A percentile compares a stretch with the other conserved stretches of the same genome.
Conservation (phyloP, 78 protist species). For the Protostelium mycophagum region DNA sequence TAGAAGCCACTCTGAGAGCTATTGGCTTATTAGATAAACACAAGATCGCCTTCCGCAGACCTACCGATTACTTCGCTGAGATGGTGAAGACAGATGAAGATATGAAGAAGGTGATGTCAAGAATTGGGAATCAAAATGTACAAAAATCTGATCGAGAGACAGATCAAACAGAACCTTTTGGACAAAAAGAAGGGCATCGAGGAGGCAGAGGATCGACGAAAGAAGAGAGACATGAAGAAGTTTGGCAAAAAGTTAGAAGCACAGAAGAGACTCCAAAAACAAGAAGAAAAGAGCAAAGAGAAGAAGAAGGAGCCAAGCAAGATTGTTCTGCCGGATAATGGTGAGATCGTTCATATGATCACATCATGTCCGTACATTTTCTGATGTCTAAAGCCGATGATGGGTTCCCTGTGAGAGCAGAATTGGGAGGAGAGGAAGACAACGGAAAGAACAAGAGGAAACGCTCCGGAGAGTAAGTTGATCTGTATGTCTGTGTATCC, state of each 20-base stretch:
- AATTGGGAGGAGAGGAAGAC: no score
- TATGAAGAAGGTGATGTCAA: constrained; percentile 43
- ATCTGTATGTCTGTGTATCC: no score
- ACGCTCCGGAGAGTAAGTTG: no score
- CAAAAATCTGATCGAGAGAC: not conserved
- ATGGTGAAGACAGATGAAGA: constrained; percentile 77
- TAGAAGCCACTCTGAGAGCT: not conserved
- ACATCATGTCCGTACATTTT: not conserved
- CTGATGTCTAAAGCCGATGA: no score
- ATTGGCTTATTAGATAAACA: not conserved
- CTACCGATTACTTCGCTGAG: constrained; percentile 81
- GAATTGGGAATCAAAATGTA: not conserved
- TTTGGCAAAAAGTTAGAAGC: constrained; percentile 56
- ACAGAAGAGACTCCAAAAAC: constrained; percentile 5
- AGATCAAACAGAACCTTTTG: constrained; percentile 22
- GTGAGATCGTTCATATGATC: not conserved
- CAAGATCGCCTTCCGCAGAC: constrained; percentile 32
- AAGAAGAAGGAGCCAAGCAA: not conserved
- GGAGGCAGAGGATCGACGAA: constrained; percentile 17
- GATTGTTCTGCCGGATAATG: not conserved
- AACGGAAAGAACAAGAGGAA: no score
- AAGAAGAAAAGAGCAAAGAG: not conserved
- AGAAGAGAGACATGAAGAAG: constrained; percentile 49
- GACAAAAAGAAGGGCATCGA: constrained; percentile 8
- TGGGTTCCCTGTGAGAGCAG: no score